Conservation (phyloP, 2,329 filamentous ascomycete species). For the Polychaeton citri region DNA sequence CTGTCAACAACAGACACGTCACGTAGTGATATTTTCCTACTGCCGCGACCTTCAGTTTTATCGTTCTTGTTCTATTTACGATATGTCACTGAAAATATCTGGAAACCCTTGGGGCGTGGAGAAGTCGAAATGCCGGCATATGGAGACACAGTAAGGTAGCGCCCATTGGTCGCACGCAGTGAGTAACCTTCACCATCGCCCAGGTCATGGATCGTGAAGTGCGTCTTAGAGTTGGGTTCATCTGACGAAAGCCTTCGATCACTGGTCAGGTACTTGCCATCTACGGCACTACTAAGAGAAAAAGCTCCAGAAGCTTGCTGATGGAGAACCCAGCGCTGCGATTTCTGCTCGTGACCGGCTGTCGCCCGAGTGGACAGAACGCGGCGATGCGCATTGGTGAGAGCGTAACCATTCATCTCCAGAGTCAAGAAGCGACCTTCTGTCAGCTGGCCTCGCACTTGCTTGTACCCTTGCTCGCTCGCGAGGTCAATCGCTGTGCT, state of each 20-base stretch:
- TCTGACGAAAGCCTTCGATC: neutral
- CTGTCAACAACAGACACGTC: too few relatives aligned
- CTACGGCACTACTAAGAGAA: slow-evolving; percentile 28
- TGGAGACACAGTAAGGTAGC: slow-evolving; percentile 9
- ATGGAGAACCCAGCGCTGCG: slow-evolving; percentile 40
- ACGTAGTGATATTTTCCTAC: too few relatives aligned
- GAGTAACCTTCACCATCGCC: slow-evolving; percentile 24
- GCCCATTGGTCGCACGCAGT: slow-evolving; percentile 12
- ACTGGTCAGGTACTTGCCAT: slow-evolving; percentile 25
- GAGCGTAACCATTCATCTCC: slow-evolving; percentile 31
- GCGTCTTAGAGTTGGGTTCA: slow-evolving; percentile 3
- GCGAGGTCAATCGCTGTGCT: slow-evolving; percentile 26
- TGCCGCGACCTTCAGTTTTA: too few relatives aligned
- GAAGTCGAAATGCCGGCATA: neutral
- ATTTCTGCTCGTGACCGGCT: slow-evolving; percentile 24
- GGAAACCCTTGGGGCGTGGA: neutral
- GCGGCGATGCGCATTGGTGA: slow-evolving; percentile 13
- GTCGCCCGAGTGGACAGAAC: slow-evolving; percentile 13
- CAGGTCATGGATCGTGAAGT: slow-evolving; percentile 21
- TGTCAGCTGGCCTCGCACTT: slow-evolving; percentile 37
- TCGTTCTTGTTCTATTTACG: neutral
- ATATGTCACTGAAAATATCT: neutral
- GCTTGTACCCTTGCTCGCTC: slow-evolving; percentile 43
- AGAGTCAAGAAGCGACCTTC: slow-evolving; percentile 43
- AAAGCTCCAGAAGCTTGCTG: slow-evolving; percentile 26